These are phyloP conservation scores for Phalaenopsis equestris DNA, from an alignment of 106 monocot genomes.

Conservation along the genomic window DNA sequence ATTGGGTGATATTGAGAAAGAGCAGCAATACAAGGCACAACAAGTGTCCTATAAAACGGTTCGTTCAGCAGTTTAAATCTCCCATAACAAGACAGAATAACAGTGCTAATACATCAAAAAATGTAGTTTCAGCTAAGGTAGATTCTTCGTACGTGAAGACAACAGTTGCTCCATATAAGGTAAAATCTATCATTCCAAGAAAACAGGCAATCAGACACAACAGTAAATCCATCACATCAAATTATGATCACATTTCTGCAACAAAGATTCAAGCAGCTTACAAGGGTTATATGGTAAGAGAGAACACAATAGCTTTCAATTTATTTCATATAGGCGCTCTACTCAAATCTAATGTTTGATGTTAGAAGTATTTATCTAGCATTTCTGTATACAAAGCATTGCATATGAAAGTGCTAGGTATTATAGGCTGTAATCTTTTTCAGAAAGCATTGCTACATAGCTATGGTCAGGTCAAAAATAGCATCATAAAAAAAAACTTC, in stretches of 20 bases:
- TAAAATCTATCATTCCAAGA: neutral
- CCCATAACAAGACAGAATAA: slow-evolving; percentile 3
- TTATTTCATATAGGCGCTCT: neutral
- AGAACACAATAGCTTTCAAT: neutral
- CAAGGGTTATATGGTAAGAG: slow-evolving; percentile 60
- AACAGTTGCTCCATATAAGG: slow-evolving; percentile 4
- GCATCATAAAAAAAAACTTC: neutral
- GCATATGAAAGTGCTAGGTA: too few species aligned
- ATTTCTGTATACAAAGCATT: neutral
- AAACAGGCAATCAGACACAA: slow-evolving; percentile 3
- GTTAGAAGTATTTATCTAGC: neutral
- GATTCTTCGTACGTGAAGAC: neutral
- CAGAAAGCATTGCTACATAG: too few species aligned
- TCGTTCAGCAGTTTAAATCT: slow-evolving; percentile 16
- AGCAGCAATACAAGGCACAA: slow-evolving; percentile 18
- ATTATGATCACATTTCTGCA: slow-evolving; percentile 35
- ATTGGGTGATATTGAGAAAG: slow-evolving; percentile 62
- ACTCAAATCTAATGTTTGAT: neutral
- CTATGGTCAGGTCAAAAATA: neutral
- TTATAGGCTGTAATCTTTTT: too few species aligned
- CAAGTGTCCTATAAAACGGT: slow-evolving; percentile 12
- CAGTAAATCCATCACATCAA: slow-evolving; percentile 13
- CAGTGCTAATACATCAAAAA: neutral
- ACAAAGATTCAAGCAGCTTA: slow-evolving; percentile 74
- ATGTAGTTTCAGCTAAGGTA: neutral